Percentiles rank a stretch among this genome's conserved stretches.
These are phyloP conservation scores for Dictyostelium discoideum DNA, from an alignment of 78 protist genomes.

Conservation along the genomic window dicty_2.7 NC_007088.5:6739501-6740000, in stretches of 20 bases:
- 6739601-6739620: not conserved
- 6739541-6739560: not conserved
- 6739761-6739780: conserved; percentile 32
- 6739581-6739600: conserved; percentile 15
- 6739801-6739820: too few species aligned
- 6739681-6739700: conserved; percentile 32
- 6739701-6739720: conserved; percentile 39
- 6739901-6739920: conserved; percentile 15
- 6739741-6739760: conserved; percentile 15
- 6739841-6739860: not conserved
- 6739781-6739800: too few species aligned
- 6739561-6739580: conserved; percentile 1
- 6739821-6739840: too few species aligned
- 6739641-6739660: not conserved
- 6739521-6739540: conserved; percentile 75
- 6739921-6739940: not conserved
- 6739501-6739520: conserved; percentile 65
- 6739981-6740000: conserved; percentile 39
- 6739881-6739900: conserved; percentile 47
- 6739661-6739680: not conserved
- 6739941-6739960: conserved; percentile 27
- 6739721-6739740: not conserved
- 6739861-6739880: conserved; percentile 63
- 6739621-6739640: not conserved
- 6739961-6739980: conserved; percentile 62